Conservation (phyloP, 2,329 filamentous ascomycete genomes). For the Atkinsonella texensis region DNA sequence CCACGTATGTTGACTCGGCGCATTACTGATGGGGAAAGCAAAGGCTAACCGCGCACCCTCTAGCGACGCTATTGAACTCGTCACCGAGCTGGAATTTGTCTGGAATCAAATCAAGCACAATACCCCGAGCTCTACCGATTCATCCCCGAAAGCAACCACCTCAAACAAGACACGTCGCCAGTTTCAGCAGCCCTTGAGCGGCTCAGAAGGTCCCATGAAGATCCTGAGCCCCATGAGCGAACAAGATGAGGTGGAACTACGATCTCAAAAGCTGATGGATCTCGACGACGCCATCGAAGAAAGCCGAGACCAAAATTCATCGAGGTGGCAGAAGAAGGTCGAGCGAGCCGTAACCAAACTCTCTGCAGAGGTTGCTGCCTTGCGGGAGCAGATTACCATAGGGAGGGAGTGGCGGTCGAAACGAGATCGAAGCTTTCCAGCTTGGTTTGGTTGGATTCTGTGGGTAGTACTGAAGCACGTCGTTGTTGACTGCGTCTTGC, state of each 20-base stretch:
- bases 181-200: conserved; percentile 34
- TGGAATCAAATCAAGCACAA: conserved; percentile 97
- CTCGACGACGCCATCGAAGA: conserved; percentile 33
- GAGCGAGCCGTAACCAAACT: conserved; percentile 80
- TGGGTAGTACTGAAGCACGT: conserved; percentile 65
- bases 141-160: conserved; percentile 37
- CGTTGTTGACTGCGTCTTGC: conserved; percentile 54
- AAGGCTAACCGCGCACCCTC: not conserved
- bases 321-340: conserved; percentile 68
- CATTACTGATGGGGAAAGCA: not conserved
- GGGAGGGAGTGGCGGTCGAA: conserved; percentile 59
- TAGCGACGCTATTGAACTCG: conserved; percentile 73
- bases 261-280: conserved; percentile 36
- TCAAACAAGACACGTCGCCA: conserved; percentile 22
- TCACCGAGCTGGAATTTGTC: conserved; percentile 93
- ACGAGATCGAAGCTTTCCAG: conserved; percentile 50
- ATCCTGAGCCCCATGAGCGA: conserved; percentile 80
- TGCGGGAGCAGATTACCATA: conserved; percentile 79
- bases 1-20: conserved; percentile 41
- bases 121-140: conserved; percentile 49
- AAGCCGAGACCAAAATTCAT: conserved; percentile 26
- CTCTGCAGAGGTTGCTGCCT: conserved; percentile 81
- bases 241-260: conserved; percentile 54
- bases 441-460: conserved; percentile 59
- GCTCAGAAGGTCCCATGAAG: conserved; percentile 47